Percentiles rank a stretch among this genome's conserved stretches.
Evolutionary conservation across 805 yeast genomes (phyloP).

Genomic region (Lipomyces yamanashiensis): DNA sequence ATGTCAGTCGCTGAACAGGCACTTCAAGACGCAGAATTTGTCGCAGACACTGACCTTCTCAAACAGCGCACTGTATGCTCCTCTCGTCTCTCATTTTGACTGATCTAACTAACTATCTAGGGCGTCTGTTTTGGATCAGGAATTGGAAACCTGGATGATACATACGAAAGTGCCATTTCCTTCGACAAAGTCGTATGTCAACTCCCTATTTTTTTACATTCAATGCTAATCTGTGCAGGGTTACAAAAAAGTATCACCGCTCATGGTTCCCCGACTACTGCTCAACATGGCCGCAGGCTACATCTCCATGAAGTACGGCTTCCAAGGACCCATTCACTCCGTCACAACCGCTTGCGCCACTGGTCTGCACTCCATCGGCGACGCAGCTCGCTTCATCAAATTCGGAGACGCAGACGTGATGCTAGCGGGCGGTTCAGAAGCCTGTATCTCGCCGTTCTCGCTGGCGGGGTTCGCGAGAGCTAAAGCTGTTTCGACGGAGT

Average conservation of each 20-base stretch:
- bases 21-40: constrained; percentile 64
- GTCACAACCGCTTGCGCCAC: constrained; percentile 97
- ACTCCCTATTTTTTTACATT: background rate
- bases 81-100: background rate
- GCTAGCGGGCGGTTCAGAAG: constrained; percentile 94
- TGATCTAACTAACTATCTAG: constrained; percentile 32
- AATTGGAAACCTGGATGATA: constrained; percentile 82
- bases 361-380: constrained; percentile 92
- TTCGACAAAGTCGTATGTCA: constrained; percentile 45
- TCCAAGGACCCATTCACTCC: constrained; percentile 85
- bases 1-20: constrained; percentile 80
- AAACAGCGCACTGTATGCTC: constrained; percentile 41
- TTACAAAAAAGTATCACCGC: constrained; percentile 76
- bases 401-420: constrained; percentile 83
- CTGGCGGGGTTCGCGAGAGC: constrained; percentile 92
- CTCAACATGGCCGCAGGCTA: constrained; percentile 96
- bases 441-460: constrained; percentile 82
- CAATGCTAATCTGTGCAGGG: constrained; percentile 44
- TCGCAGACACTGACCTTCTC: constrained; percentile 46
- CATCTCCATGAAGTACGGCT: constrained; percentile 74
- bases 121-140: constrained; percentile 95
- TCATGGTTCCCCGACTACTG: constrained; percentile 80
- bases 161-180: constrained; percentile 63
- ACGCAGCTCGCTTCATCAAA: constrained; percentile 78
- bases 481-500: constrained; percentile 70